Evolutionary conservation across 768 basidiomycete species (phyloP).

Genomic region (Daedaleopsis sinensis): DNA sequence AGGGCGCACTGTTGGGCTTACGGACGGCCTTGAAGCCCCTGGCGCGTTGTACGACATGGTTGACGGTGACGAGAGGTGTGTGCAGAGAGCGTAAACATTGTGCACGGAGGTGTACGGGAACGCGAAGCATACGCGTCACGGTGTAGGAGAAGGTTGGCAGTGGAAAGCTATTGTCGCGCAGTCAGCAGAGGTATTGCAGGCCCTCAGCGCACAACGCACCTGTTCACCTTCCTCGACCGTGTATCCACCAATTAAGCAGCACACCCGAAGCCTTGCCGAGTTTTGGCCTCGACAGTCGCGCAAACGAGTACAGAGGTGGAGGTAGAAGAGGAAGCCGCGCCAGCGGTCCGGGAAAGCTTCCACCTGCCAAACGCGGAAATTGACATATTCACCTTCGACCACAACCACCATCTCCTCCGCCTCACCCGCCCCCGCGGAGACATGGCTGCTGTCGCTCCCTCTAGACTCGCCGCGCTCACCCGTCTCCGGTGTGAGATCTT

Average conservation of each 20-base stretch:
- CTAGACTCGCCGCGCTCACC: slow-evolving; percentile 61
- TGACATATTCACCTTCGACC: not conserved
- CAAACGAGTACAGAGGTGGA: not conserved
- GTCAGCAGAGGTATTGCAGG: too few species aligned
- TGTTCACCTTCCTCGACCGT: too few species aligned
- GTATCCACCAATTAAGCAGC: too few species aligned
- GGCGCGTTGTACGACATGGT: not conserved
- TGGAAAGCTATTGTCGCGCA: not conserved
- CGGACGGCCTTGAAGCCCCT: not conserved
- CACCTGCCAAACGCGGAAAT: slow-evolving; percentile 8
- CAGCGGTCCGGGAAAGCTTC: slow-evolving; percentile 9
- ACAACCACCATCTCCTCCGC: not conserved
- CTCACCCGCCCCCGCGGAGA: not conserved
- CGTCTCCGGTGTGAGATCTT: slow-evolving; percentile 76
- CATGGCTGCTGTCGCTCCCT: slow-evolving; percentile 43
- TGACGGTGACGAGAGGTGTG: not conserved
- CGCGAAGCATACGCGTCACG: slow-evolving; percentile 3
- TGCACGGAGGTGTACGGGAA: not conserved
- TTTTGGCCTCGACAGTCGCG: not conserved
- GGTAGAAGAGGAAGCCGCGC: not conserved
- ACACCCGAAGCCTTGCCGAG: too few species aligned
- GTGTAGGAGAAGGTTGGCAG: not conserved
- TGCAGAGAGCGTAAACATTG: slow-evolving; percentile 1
- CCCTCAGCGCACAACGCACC: too few species aligned
- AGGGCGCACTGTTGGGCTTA: not conserved